phyloP scores from a whole-genome alignment of 176 grass and related monocot genomes.

The Carex pumila region DNA sequence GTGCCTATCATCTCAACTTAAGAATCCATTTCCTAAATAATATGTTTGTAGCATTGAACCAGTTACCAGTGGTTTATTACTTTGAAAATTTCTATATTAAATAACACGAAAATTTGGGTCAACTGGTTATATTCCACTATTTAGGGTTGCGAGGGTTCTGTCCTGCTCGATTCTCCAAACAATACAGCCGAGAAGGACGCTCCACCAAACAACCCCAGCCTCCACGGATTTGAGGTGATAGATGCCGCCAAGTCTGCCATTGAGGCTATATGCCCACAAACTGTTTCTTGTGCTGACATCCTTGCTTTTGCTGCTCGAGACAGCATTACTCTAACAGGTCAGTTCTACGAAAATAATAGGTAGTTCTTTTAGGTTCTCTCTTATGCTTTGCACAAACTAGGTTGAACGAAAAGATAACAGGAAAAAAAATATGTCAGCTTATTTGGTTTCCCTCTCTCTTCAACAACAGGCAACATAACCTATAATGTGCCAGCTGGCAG shows the following conservation, averaged over 20 bases:
- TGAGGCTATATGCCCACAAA: constrained; percentile 36
- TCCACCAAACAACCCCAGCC: constrained; percentile 41
- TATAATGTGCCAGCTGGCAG: constrained; percentile 48
- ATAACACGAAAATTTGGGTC: neutral
- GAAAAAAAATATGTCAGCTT: neutral
- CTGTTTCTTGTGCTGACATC: constrained; percentile 54
- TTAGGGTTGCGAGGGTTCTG: constrained; percentile 65
- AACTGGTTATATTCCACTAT: neutral
- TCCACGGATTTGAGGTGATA: constrained; percentile 50
- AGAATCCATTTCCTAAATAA: neutral
- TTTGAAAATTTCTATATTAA: neutral
- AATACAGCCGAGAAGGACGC: constrained; percentile 46
- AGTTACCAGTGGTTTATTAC: neutral
- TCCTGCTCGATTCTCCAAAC: constrained; percentile 57
- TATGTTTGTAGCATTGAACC: too few species aligned
- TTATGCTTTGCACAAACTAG: neutral
- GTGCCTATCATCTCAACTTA: neutral
- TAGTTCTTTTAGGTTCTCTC: neutral
- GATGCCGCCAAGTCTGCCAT: constrained; percentile 49
- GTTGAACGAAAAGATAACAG: neutral
- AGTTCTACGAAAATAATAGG: neutral
- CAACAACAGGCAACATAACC: constrained; percentile 19
- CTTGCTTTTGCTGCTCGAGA: constrained; percentile 50
- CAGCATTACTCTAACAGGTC: constrained; percentile 28
- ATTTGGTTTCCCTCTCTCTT: neutral